phyloP scores from a whole-genome alignment of 106 monocot genomes.

The Dendrobium chrysotoxum region DNA sequence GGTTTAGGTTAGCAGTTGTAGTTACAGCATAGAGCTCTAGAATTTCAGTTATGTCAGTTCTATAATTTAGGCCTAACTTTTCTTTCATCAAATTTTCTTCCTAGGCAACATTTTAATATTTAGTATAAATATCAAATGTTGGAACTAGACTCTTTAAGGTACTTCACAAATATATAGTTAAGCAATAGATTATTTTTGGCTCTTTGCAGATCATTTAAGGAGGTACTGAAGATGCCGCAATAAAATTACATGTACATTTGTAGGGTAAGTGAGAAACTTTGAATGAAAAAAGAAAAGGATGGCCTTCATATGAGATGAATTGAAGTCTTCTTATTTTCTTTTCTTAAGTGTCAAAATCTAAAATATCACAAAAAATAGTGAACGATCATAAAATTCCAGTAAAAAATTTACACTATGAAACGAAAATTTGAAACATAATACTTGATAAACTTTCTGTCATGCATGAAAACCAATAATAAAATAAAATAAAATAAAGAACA shows the following conservation, averaged over 20 bases:
- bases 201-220: too few relatives aligned
- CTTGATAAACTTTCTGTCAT: too few relatives aligned
- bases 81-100: background rate
- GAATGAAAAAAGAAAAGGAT: background rate
- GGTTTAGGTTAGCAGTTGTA: background rate
- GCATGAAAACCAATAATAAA: too few relatives aligned
- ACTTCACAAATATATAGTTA: background rate
- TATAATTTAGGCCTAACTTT: background rate
- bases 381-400: too few relatives aligned
- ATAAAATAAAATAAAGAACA: too few relatives aligned
- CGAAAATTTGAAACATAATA: too few relatives aligned
- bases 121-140: background rate
- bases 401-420: too few relatives aligned
- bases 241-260: too few relatives aligned
- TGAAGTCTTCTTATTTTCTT: background rate
- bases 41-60: background rate
- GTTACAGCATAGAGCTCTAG: background rate
- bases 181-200: background rate
- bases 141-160: background rate
- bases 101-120: background rate
- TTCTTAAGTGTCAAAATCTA: background rate
- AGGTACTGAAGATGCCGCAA: too few relatives aligned
- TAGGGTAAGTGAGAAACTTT: too few relatives aligned
- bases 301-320: background rate
- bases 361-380: too few relatives aligned